These are phyloP conservation scores for Monosporozyma servazzii DNA, from an alignment of 805 yeast genomes.

Conservation along the genomic window DNA sequence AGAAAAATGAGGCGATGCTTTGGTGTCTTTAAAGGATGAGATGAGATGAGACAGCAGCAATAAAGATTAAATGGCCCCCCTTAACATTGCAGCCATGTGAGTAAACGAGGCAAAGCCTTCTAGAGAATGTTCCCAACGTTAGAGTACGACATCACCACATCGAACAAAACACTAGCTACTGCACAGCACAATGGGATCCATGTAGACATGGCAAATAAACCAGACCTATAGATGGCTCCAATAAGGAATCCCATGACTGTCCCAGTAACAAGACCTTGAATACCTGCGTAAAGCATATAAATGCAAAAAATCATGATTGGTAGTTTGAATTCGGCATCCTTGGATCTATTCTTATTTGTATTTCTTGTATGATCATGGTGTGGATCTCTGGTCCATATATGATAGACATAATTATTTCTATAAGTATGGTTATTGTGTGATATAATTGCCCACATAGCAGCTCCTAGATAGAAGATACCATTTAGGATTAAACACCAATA, in stretches of 20 bases:
- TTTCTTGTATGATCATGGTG: conserved; percentile 9
- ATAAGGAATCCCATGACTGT: conserved; percentile 67
- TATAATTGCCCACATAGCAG: conserved; percentile 54
- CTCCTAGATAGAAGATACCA: conserved; percentile 49
- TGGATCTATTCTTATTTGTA: neutral
- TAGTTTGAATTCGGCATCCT: neutral
- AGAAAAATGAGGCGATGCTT: neutral
- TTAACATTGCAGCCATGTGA: too few relatives aligned
- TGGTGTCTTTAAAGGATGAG: neutral
- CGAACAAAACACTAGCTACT: conserved; percentile 53
- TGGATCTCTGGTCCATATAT: conserved; percentile 7
- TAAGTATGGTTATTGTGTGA: conserved; percentile 26
- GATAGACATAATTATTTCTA: conserved; percentile 24
- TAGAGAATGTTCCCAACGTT: conserved; percentile 10
- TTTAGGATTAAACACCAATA: conserved; percentile 72
- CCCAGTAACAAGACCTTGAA: conserved; percentile 65
- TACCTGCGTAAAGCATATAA: conserved; percentile 47
- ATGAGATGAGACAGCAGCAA: neutral
- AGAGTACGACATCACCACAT: conserved; percentile 42
- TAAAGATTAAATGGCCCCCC: too few relatives aligned
- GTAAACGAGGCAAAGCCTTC: too few relatives aligned
- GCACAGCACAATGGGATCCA: conserved; percentile 92
- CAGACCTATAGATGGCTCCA: conserved; percentile 69
- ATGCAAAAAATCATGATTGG: conserved; percentile 36
- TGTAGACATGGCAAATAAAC: conserved; percentile 79